These are phyloP conservation scores for Salix udensis DNA, from an alignment of 345 rosid species.

Conservation along the genomic window DNA sequence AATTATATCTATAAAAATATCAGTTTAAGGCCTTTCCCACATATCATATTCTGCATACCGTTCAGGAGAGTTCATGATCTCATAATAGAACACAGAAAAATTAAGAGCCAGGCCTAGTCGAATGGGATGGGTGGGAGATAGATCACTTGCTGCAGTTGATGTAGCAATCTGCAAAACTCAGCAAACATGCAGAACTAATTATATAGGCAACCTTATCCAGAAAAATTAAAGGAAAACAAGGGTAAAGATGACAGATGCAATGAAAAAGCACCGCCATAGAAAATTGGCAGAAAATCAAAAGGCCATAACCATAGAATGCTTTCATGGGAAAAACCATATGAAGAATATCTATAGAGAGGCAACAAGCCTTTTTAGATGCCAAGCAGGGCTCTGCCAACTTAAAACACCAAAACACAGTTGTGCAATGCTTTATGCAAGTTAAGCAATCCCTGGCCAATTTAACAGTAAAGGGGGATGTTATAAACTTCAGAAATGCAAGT, in stretches of 20 bases:
- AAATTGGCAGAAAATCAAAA: neutral
- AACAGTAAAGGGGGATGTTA: neutral
- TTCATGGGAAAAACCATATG: neutral
- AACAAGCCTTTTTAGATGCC: neutral
- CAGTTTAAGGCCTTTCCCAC: neutral
- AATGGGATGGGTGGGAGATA: conserved; percentile 57
- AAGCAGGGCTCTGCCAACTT: neutral
- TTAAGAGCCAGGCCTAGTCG: conserved; percentile 51
- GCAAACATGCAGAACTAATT: neutral
- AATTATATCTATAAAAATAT: neutral
- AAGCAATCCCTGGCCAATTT: neutral
- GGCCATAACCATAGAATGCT: neutral
- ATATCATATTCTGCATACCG: conserved; percentile 25
- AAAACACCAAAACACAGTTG: neutral
- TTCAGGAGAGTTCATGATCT: conserved; percentile 52
- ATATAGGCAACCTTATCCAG: neutral
- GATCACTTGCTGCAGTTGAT: conserved; percentile 43
- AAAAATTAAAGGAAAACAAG: neutral
- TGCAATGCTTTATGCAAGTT: neutral
- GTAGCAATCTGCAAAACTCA: conserved; percentile 36
- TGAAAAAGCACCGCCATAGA: neutral
- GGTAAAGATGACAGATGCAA: neutral
- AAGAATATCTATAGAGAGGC: neutral
- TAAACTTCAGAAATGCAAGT: neutral
- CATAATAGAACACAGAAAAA: conserved; percentile 57